These are phyloP conservation scores for Mortierella sp. DNA, from an alignment of 371 early-diverging fungal genomes.

Conservation along the genomic window DNA sequence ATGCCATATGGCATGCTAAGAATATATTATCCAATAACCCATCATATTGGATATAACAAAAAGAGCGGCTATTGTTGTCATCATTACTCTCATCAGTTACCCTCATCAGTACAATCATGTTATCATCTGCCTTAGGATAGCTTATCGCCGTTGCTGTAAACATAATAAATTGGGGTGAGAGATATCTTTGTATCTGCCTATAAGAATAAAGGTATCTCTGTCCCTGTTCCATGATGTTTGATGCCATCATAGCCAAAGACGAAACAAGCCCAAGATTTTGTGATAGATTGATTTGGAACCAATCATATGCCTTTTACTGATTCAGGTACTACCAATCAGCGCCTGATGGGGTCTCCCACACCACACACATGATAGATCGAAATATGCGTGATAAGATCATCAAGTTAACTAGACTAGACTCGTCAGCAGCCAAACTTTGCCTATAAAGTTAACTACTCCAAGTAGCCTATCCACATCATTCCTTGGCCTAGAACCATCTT, in stretches of 20 bases:
- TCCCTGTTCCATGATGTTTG: background rate
- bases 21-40: no score
- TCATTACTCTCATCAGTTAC: background rate
- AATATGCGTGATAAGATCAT: no score
- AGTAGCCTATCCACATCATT: no score
- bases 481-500: no score
- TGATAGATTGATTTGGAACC: background rate
- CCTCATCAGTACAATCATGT: background rate
- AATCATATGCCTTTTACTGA: background rate
- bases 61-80: background rate
- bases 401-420: no score
- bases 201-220: no score
- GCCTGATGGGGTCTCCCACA: background rate
- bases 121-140: background rate
- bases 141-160: no score
- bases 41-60: no score
- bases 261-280: background rate
- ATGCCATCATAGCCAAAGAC: background rate
- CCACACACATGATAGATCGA: background rate
- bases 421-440: no score
- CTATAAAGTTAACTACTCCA: no score
- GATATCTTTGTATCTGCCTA: background rate
- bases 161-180: background rate
- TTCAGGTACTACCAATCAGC: slow-evolving; percentile 19
- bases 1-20: slow-evolving; percentile 12